These are phyloP conservation scores for Calocera cornea DNA, from an alignment of 768 basidiomycete species.

Conservation along the genomic window DNA sequence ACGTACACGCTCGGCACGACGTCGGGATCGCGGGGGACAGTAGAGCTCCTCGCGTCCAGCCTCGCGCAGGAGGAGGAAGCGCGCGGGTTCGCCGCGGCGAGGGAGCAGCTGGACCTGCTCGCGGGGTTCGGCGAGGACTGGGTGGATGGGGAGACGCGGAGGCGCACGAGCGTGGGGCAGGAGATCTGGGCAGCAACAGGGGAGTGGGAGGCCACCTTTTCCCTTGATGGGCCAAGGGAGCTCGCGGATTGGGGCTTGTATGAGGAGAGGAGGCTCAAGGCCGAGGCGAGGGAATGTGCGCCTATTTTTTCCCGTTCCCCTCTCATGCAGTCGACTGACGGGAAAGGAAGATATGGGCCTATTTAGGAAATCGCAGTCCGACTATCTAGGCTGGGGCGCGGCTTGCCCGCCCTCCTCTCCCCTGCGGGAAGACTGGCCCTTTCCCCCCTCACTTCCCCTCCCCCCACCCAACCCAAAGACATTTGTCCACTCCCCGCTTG, in stretches of 20 bases:
- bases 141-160: background rate
- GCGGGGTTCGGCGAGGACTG: background rate
- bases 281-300: background rate
- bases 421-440: background rate
- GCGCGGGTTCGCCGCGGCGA: background rate
- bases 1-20: background rate
- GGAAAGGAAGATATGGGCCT: background rate
- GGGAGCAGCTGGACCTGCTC: background rate
- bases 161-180: background rate
- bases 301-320: background rate
- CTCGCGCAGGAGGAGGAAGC: background rate
- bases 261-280: background rate
- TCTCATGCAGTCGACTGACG: background rate
- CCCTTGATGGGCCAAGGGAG: background rate
- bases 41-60: background rate
- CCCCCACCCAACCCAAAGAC: constrained; percentile 9
- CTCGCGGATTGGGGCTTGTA: background rate
- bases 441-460: background rate
- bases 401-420: constrained; percentile 20
- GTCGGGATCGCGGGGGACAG: background rate
- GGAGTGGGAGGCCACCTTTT: background rate
- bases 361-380: background rate
- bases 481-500: constrained; percentile 36
- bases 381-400: constrained; percentile 20
- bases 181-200: background rate